Evolutionary conservation across 345 rosid genomes (phyloP), one percentile per base, ranked within the genome.

Genomic region (Eucalyptus marginata): DNA sequence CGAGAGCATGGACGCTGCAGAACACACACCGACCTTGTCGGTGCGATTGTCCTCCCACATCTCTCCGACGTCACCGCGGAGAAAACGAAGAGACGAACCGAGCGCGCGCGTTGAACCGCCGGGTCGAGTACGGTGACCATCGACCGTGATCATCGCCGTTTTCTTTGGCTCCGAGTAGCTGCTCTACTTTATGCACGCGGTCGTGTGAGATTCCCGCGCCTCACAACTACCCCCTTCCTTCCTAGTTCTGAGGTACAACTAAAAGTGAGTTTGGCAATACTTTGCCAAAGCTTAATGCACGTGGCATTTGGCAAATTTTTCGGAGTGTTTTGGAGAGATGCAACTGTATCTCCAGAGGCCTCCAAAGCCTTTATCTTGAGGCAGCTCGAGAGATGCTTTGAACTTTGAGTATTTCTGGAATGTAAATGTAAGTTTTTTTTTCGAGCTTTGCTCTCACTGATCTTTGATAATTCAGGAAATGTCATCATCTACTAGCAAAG

Each of bases 361-460:
- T 56, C 29, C 29, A 9, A 24, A 24, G 13, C 62, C 27, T 24
- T 56, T 24, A 24, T 3, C 29, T 56, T 10, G 24, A 56, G 27
- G 62, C 13, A 9, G 29, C 13, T 24, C 13, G 0, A 5, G 3
- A 56, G 29, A 1, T 56, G 62, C 13, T 56, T 56, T 56, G 62
- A 56, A 25, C 13, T 56, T 56, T 24, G 62, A 12, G 13, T 56
- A 24, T 56, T 56, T 56, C 0, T 9, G 1, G 6, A 10, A 56
- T 56, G 13, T 9, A 56, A 24, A 56, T 56, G 29, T 10, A 56
- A 9, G 27, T 24, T 22, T 56, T 24, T 24, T 36, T 49, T 24
- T 22, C 0, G 0, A 4, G 29, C 62, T 22, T 56, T 56, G 62
- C 29, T 10, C 62, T 56, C 62, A 10, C 0, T 24, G 0, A 56